phyloP scores from a whole-genome alignment of 176 grass and related monocot genomes.

The bread wheat (Triticum aestivum) region IWGSC_CS_RefSeq_v2.1 NC_057810.1:349850607-349851106 shows the following conservation, averaged over 20 bases:
- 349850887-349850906: not conserved
- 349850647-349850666: slow-evolving; percentile 6
- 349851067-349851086: slow-evolving; percentile 61
- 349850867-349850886: not conserved
- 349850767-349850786: not conserved
- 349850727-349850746: not conserved
- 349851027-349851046: slow-evolving; percentile 79
- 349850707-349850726: not conserved
- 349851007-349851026: slow-evolving; percentile 72
- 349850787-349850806: not conserved
- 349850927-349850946: slow-evolving; percentile 1
- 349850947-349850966: not conserved
- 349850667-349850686: not conserved
- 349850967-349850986: slow-evolving; percentile 95
- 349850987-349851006: slow-evolving; percentile 92
- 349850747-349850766: not conserved
- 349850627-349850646: not conserved
- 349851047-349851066: slow-evolving; percentile 85
- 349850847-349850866: not conserved
- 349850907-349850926: not conserved
- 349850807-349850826: not conserved
- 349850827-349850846: not conserved
- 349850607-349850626: not conserved
- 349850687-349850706: not conserved
- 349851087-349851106: slow-evolving; percentile 44